Percentiles rank a stretch among this genome's conserved stretches.
Evolutionary conservation across 441 rosid species (phyloP).

Genomic region (Raphanus hybrid): DNA sequence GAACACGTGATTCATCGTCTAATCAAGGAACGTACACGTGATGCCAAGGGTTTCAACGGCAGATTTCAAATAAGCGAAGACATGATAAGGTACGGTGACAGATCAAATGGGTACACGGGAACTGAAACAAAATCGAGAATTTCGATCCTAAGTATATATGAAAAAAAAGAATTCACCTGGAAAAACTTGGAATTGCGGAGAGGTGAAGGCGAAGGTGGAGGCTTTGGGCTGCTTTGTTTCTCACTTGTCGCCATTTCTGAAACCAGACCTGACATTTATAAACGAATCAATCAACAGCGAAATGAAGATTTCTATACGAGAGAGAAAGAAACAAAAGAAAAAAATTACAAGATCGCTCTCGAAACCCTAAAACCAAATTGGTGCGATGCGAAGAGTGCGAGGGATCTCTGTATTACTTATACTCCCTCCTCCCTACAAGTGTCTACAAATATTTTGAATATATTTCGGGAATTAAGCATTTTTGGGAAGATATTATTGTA

Average conservation of each 20-base stretch:
- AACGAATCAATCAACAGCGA: neutral
- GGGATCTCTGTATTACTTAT: constrained; percentile 18
- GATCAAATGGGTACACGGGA: neutral
- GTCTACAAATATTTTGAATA: constrained; percentile 23
- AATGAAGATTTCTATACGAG: neutral
- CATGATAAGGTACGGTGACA: too few relatives aligned
- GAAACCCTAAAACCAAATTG: constrained; percentile 28
- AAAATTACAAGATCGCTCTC: constrained; percentile 13
- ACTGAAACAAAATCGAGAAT: constrained; percentile 4
- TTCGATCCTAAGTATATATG: neutral
- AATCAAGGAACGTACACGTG: neutral
- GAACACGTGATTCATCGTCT: constrained; percentile 22
- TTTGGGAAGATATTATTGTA: too few relatives aligned
- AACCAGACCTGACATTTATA: constrained; percentile 14
- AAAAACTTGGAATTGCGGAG: constrained; percentile 84
- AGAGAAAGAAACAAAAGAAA: neutral
- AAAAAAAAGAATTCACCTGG: constrained; percentile 54
- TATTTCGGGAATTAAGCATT: neutral
- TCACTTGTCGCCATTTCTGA: constrained; percentile 45
- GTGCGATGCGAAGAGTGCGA: constrained; percentile 32
- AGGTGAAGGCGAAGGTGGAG: constrained; percentile 95
- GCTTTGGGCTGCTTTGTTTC: constrained; percentile 58
- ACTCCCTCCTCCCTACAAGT: constrained; percentile 34
- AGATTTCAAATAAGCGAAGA: neutral
- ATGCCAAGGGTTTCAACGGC: neutral